phyloP scores from a whole-genome alignment of 768 basidiomycete species.

The Plicaturopsis crispa region DNA sequence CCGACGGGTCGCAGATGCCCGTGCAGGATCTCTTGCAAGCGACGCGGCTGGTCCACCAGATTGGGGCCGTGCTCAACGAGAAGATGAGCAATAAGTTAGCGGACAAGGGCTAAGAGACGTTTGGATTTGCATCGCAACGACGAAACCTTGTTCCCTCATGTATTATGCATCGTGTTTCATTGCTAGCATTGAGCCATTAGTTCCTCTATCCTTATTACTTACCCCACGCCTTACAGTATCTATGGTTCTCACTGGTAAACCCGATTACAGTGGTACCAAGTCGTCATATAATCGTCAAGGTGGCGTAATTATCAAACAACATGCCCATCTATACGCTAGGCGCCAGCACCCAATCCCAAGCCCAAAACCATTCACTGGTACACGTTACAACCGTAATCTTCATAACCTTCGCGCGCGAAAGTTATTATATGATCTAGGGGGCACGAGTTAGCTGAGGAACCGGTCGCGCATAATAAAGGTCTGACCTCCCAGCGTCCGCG shows the following conservation, averaged over 20 bases:
- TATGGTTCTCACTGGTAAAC: too few species aligned
- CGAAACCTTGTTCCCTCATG: not conserved
- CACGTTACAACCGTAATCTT: slow-evolving; percentile 44
- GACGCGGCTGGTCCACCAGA: slow-evolving; percentile 34
- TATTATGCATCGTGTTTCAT: not conserved
- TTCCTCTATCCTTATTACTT: too few species aligned
- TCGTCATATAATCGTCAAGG: too few species aligned
- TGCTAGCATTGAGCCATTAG: too few species aligned
- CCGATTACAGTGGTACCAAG: too few species aligned
- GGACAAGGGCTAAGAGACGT: not conserved
- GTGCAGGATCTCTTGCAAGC: slow-evolving; percentile 42
- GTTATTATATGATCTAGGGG: slow-evolving; percentile 55
- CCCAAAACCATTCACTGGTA: not conserved
- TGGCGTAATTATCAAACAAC: too few species aligned
- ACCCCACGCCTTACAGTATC: too few species aligned
- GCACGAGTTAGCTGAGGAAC: not conserved
- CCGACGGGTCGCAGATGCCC: slow-evolving; percentile 40
- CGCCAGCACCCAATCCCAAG: too few species aligned
- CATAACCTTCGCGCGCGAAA: slow-evolving; percentile 57
- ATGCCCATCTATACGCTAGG: too few species aligned
- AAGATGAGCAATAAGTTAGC: slow-evolving; percentile 31
- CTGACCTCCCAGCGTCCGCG: slow-evolving; percentile 56
- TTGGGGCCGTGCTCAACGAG: slow-evolving; percentile 38
- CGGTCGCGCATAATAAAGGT: slow-evolving; percentile 8
- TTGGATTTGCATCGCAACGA: not conserved